Evolutionary conservation across 2,329 filamentous ascomycete species (phyloP), one percentile per base, ranked within the genome.

Genomic region (Paracorniculantispora psalliotae): DNA sequence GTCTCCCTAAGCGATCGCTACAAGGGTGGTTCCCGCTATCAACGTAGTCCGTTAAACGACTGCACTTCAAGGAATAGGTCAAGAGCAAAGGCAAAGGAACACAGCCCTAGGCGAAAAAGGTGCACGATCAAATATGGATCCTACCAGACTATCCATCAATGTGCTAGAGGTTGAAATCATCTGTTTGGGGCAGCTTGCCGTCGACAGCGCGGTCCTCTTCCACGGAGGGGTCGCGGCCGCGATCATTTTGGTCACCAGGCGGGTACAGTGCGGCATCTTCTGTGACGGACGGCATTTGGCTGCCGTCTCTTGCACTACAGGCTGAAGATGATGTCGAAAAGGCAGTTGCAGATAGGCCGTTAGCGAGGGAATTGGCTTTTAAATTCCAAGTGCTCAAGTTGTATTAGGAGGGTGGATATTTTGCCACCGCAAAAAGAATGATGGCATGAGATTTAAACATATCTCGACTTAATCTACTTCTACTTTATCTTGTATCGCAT

Each of bases 141-240:
- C 49, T 59, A 41, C 57, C 57, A 9, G 57, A 59, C 25, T 59
- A 59, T 28, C 57, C 57, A 15, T 49, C 53, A 21, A 59, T 59
- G 57, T 59, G 57, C 65, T 68, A 26, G 65, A 44, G 54, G n/a
- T 21, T 25, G 10, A 10, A 23, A n/a, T 54, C 51, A 3, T n/a
- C n/a, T n/a, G n/a, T n/a, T n/a, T n/a, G n/a, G n/a, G 51, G 23
- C 21, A 37, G 53, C 30, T 37, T 37, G 33, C 33, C 33, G 12
- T 56, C 53, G 43, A 56, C 53, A 41, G 44, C 43, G 17, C 43
- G 53, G 15, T 56, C 53, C 2, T 56, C 53, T 33, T 44, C 33
- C 21, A 56, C 53, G 8, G 53, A 47, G 15, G 44, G 26, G 15
- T 56, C 53, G 43, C 43, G 28, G 8, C 33, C 43, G 3, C 21